Base-by-base conservation (phyloP, 768 basidiomycete genomes). In the Leccinum aurantiacum region DNA sequence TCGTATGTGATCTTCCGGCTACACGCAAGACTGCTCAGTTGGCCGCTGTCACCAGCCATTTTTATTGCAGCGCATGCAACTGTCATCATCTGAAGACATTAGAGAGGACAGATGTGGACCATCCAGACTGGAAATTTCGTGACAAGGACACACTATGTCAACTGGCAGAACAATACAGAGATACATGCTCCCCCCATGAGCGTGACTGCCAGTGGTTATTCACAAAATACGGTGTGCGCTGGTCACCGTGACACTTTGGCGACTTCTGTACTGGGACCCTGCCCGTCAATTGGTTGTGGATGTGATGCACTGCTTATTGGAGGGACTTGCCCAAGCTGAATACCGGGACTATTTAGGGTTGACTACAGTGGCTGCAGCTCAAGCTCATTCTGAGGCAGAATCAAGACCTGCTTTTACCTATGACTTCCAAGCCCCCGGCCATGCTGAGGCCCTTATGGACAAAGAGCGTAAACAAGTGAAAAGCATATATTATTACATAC, bases 41-140 rank as follows among this genome's bases (percentile, higher is more conserved):
- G n/a, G 72, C 73, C 3, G 56, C 62, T 14, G 46, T 54, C 13
- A 55, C 54, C 2, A 67, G 68, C 8, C 55, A 75, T 29, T 64
- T 67, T 19, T 77, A 67, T 54, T 77, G 76, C 59, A 66, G 66
- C 9, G 57, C 72, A 3, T 78, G 77, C 29, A 24, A 69, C 4
- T 67, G 68, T 53, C 54, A 14, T 27, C 57, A 65, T 15, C 50
- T 54, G 4, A 17, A 19, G 9, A 61, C 51, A 2, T 53, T 61
- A 4, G 33, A 57, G 4, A 38, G 50, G 29, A 63, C 49, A 14
- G 62, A 57, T 29, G 22, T 56, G 8, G 15, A 53, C 22, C 27
- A 55, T 3, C 14, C 10, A 0, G 50, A 51, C 52, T 54, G 62
- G 63, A 51, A 53, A 17, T 19, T 60, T 3, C 25, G 2, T 1